A percentile compares a stretch with the other conserved stretches of the same genome.
Evolutionary conservation across 352 stramenopile genomes (phyloP).

Genomic region (Phytophthora meadii): DNA sequence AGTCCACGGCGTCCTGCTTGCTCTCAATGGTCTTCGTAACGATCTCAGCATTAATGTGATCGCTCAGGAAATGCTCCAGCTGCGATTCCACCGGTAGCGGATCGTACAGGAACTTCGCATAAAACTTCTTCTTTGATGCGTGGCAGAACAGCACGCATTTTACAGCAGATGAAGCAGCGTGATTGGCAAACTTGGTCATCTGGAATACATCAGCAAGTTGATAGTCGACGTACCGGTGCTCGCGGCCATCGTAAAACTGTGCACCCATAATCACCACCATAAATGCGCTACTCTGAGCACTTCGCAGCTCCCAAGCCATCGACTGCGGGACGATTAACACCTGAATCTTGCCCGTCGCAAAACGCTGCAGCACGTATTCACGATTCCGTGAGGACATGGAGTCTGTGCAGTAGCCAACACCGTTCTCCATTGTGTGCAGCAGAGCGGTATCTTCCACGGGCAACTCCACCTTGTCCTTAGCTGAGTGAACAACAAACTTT

Average conservation of each 20-base stretch:
- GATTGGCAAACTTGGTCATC: constrained; percentile 95
- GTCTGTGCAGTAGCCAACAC: constrained; percentile 96
- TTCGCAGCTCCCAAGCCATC: constrained; percentile 93
- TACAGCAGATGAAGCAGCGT: constrained; percentile 51
- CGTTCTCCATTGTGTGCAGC: constrained; percentile 93
- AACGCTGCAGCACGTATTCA: constrained; percentile 91
- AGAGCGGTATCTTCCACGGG: constrained; percentile 91
- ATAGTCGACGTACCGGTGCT: constrained; percentile 98
- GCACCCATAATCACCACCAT: constrained; percentile 98
- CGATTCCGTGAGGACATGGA: constrained; percentile 93
- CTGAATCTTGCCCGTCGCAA: constrained; percentile 86
- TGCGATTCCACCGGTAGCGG: constrained; percentile 99
- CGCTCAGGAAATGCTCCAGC: constrained; percentile 97
- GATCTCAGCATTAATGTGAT: constrained; percentile 99
- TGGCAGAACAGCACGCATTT: constrained; percentile 98
- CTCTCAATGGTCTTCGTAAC: constrained; percentile 98
- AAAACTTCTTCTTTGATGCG: constrained; percentile 97
- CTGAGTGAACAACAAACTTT: constrained; percentile 60
- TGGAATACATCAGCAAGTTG: constrained; percentile 97
- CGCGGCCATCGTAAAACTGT: constrained; percentile 96
- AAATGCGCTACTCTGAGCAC: constrained; percentile 79
- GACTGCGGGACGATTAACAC: constrained; percentile 95
- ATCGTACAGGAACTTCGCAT: constrained; percentile 99
- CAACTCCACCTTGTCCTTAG: constrained; percentile 46
- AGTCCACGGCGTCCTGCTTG: constrained; percentile 99